Base-by-base conservation (phyloP, 805 yeast genomes). In the Sugiyamaella qingdaonensis region DNA sequence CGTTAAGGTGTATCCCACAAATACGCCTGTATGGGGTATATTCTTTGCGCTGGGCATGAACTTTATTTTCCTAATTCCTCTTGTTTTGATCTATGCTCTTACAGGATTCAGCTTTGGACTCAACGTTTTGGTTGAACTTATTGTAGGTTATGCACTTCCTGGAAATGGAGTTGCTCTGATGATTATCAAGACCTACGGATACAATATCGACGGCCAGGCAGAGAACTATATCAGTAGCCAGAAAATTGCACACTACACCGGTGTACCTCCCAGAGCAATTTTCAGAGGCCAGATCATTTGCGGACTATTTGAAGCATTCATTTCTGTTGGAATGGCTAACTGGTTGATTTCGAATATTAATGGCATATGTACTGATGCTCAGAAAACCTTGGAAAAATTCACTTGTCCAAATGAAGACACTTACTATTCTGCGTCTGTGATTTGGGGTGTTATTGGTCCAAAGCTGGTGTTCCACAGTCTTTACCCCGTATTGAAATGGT, bases 131-230 rank as follows among this genome's bases (percentile, higher is more conserved):
- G 78, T 81, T 7, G 88, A 84, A 61, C 69, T 85, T 50, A 74
- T 85, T 51, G 78, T 81, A 46, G 89, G 89, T 2, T 83, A 81
- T 62, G 78, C 84, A 49, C 71, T 82, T 16, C 88, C 88, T 2
- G 87, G 84, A 1, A 73, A 74, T 70, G 82, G 82, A 21, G 63
- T 71, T 42, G 84, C 84, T 2, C 65, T 79, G 51, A 78, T 77
- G 73, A 70, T 77, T 10, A 63, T 80, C 53, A 76, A 63, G 81
- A 84, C 56, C 70, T 66, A 74, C 46, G 64, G 62, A 14, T 54
- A 51, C 37, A 60, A 58, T 73, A 58, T 82, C 56, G 84, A 80
- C 62, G 78, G 78, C 29, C 87, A 82, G 66, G 86, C 88, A 10
- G 81, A 82, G 54, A 77, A 73, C 61, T 84, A 78, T 64, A 77